A percentile compares a stretch with the other conserved stretches of the same genome.
Conservation (phyloP, 2,329 filamentous ascomycete genomes). For the Aspergillus awamori region DNA sequence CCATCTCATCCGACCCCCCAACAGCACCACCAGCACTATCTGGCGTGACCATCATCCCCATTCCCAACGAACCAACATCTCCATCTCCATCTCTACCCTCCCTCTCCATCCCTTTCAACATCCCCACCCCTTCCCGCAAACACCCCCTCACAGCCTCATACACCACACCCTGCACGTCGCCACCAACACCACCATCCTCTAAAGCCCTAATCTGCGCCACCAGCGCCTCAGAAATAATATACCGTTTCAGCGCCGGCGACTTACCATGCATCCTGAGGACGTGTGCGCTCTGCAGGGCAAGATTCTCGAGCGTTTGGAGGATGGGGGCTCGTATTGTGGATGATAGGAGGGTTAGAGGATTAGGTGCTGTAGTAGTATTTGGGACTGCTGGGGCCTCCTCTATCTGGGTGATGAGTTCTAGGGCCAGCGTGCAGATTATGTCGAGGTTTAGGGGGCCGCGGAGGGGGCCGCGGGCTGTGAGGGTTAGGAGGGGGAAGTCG, state of each 20-base stretch:
- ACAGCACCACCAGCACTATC: background rate
- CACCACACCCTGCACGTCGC: conserved; percentile 9
- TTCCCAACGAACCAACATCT: background rate
- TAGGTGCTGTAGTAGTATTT: background rate
- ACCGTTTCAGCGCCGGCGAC: conserved; percentile 22
- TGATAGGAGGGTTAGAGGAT: conserved; percentile 17
- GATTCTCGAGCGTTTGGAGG: conserved; percentile 22
- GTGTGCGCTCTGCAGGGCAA: conserved; percentile 25
- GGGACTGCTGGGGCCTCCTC: conserved; percentile 19
- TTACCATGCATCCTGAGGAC: conserved; percentile 22
- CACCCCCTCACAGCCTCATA: conserved; percentile 16
- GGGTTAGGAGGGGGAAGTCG: conserved; percentile 18
- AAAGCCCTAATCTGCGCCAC: conserved; percentile 22
- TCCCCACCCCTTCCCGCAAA: background rate
- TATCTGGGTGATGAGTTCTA: conserved; percentile 29
- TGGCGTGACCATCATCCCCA: background rate
- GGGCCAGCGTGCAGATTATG: conserved; percentile 23
- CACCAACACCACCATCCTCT: background rate
- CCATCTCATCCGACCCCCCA: background rate
- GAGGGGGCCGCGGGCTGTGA: conserved; percentile 23
- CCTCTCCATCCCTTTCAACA: background rate
- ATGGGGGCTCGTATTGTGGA: conserved; percentile 20
- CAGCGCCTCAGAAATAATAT: conserved; percentile 18
- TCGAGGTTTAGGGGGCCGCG: conserved; percentile 27
- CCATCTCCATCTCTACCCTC: background rate